Evolutionary conservation across 306 rosid genomes (phyloP), one percentile per base, ranked within the genome.

Genomic region (Ziziphus jujuba): DNA sequence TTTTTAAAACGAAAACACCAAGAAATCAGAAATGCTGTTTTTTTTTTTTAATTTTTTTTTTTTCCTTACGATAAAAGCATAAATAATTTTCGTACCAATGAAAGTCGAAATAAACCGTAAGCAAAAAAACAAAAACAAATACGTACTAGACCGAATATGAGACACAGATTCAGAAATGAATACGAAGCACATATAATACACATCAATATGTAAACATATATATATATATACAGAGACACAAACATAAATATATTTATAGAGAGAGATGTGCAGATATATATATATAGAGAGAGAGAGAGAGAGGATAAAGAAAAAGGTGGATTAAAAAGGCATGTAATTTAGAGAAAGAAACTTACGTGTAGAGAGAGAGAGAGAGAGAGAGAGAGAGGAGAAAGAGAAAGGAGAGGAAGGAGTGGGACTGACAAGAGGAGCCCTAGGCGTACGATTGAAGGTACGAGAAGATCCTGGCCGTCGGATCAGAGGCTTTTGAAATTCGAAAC

Each of bases 391-490:
- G n/a, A n/a, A n/a, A n/a, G n/a, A n/a, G n/a, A n/a, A 38, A 22
- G 20, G 64, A 31, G 55, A 28, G 56, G 47, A 52, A 9, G 28
- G 36, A 59, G 38, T 9, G 64, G 50, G 31, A 84, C 89, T 74
- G 87, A 78, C 45, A 81, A 78, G 22, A 76, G 84, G 57, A 72
- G 72, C 72, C 82, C 80, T 81, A 56, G 84, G 72, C 89, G 96
- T 85, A 82, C 87, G 89, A 85, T 79, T 81, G 75, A 73, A 63
- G 81, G 81, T 78, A 79, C 72, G 80, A 80, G 77, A 74, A 81
- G 89, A 93, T 83, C 82, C 79, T 53, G 71, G 84, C 86, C 98
- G 96, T 86, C 72, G 83, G 90, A 92, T 87, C 82, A 84, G 81
- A 83, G 75, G 59, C 25, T 33, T 44, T 60, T 36, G 50, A 58